These are phyloP conservation scores for Tolypocladium nubicola DNA, from an alignment of 2,329 filamentous ascomycete species.

Conservation along the genomic window DNA sequence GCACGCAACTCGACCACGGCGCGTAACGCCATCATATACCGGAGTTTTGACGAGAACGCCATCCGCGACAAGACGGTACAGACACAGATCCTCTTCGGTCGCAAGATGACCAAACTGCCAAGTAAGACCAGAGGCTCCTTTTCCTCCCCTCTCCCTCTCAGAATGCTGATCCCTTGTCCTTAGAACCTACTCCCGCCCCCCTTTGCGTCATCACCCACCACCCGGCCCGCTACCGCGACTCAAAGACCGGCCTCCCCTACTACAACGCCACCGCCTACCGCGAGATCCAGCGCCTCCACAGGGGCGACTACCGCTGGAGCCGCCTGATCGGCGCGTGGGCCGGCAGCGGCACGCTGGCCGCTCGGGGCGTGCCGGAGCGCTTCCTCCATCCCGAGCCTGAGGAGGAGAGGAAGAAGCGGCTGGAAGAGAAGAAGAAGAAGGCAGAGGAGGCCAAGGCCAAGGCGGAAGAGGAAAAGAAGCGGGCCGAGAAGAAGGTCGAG, in stretches of 20 bases:
- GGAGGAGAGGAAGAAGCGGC: slow-evolving; percentile 10
- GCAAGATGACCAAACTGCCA: slow-evolving; percentile 45
- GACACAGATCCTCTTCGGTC: slow-evolving; percentile 47
- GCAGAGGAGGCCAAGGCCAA: background rate
- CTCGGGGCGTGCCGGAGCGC: slow-evolving; percentile 67
- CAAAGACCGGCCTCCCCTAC: slow-evolving; percentile 73
- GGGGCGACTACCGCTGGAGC: slow-evolving; percentile 75
- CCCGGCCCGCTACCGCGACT: slow-evolving; percentile 75
- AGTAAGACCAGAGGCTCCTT: slow-evolving; percentile 28
- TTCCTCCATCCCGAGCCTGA: slow-evolving; percentile 41
- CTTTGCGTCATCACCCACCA: slow-evolving; percentile 77
- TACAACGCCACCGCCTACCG: slow-evolving; percentile 70
- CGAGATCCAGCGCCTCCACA: slow-evolving; percentile 64
- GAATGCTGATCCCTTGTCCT: background rate
- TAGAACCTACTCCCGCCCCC: slow-evolving; percentile 39
- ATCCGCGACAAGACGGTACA: slow-evolving; percentile 47
- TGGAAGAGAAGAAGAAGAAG: slow-evolving; percentile 11
- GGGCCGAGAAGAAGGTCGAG: slow-evolving; percentile 4
- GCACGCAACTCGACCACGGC: slow-evolving; percentile 29
- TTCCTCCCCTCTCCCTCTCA: background rate
- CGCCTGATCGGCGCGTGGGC: slow-evolving; percentile 73
- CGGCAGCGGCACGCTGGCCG: slow-evolving; percentile 53
- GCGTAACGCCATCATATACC: slow-evolving; percentile 47
- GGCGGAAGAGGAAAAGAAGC: slow-evolving; percentile 4
- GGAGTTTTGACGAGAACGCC: slow-evolving; percentile 47